Evolutionary conservation across 257 asterid species (phyloP).

Genomic region (Fraxinus quadrangulata): DNA sequence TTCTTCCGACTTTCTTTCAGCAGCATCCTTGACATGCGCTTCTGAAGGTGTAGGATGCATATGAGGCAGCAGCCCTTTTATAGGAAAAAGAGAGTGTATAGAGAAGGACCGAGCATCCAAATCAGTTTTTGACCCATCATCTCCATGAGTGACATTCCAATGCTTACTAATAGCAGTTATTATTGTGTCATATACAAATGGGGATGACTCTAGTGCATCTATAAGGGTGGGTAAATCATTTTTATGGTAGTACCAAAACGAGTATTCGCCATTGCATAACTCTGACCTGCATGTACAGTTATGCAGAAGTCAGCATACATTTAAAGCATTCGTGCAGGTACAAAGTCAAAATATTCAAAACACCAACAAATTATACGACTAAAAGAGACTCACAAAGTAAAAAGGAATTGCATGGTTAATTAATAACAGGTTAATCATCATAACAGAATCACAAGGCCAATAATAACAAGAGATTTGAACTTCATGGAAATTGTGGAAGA

Average conservation of each 20-base stretch:
- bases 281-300: conserved; percentile 64
- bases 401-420: neutral
- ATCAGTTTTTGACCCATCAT: conserved; percentile 47
- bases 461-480: conserved; percentile 7
- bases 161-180: conserved; percentile 50
- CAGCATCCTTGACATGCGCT: conserved; percentile 29
- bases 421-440: neutral
- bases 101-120: conserved; percentile 38
- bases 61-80: conserved; percentile 26
- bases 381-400: conserved; percentile 8
- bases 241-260: conserved; percentile 58
- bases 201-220: conserved; percentile 61
- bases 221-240: conserved; percentile 61
- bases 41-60: conserved; percentile 33
- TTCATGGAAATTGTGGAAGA: neutral
- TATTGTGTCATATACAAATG: conserved; percentile 43
- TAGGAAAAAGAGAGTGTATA: conserved; percentile 38
- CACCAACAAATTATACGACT: conserved; percentile 7
- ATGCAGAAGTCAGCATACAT: conserved; percentile 27
- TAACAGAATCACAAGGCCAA: neutral
- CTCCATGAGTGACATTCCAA: conserved; percentile 54
- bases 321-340: neutral
- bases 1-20: conserved; percentile 39
- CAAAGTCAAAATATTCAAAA: neutral
- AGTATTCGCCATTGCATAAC: conserved; percentile 47